These are phyloP conservation scores for Mycena citricolor DNA, from an alignment of 1,284 basidiomycete species.

Conservation along the genomic window DNA sequence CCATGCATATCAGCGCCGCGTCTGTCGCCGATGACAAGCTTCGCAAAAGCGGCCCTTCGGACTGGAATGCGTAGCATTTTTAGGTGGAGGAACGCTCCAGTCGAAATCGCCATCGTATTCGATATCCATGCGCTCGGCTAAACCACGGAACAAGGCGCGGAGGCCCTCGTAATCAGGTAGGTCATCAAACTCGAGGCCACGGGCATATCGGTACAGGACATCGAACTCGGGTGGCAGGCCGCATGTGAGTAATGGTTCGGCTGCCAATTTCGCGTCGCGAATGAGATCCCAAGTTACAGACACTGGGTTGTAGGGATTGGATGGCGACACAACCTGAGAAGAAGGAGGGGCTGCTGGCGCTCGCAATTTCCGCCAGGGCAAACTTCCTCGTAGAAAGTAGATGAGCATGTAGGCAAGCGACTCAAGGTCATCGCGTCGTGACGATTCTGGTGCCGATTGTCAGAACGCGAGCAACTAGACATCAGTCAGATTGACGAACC, in stretches of 20 bases:
- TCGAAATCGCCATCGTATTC: conserved; percentile 55
- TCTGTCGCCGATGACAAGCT: conserved; percentile 21
- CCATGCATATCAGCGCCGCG: conserved; percentile 16
- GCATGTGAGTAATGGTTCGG: conserved; percentile 68
- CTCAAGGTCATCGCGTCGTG: conserved; percentile 90
- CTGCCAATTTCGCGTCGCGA: conserved; percentile 64
- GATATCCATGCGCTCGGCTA: conserved; percentile 52
- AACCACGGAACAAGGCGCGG: conserved; percentile 74
- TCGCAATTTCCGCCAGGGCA: conserved; percentile 88
- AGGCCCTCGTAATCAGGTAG: conserved; percentile 89
- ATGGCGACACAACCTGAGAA: conserved; percentile 38
- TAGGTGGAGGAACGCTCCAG: conserved; percentile 40
- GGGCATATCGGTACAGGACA: conserved; percentile 80
- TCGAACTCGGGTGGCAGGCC: conserved; percentile 88
- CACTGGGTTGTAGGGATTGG: conserved; percentile 53
- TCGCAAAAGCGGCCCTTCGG: conserved; percentile 21
- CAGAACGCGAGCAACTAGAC: conserved; percentile 2
- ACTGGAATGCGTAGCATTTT: conserved; percentile 8
- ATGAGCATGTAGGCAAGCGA: conserved; percentile 91
- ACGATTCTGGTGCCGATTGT: conserved; percentile 56
- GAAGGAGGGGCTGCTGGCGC: conserved; percentile 53
- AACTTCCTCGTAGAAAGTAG: conserved; percentile 86
- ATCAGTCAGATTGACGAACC: conserved; percentile 49
- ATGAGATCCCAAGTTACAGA: conserved; percentile 81
- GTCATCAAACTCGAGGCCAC: conserved; percentile 87